Evolutionary conservation across 73 alveolate species (phyloP), one percentile per base, ranked within the genome.

Genomic region (Vitrella brassicaformis): DNA sequence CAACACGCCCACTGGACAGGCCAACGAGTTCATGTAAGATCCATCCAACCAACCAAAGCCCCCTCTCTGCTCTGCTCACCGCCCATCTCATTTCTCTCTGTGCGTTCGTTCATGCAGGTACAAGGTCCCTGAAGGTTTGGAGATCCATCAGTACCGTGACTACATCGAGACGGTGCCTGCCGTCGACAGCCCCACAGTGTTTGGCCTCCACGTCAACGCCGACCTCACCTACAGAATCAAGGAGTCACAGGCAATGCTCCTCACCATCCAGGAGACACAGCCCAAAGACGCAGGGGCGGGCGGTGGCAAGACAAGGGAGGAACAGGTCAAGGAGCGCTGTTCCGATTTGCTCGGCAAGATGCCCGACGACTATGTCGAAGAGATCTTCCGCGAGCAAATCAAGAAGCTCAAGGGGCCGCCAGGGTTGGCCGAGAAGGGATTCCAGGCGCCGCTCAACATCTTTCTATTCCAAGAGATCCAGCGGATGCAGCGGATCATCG

Each of bases 241-340:
- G 88, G 99, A 97, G 90, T 95, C 98, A 26, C 80, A 39, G 56
- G 4, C 56, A 14, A 39, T 39, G 56, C 46, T 39, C 14, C 22
- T 8, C 56, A 39, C 56, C 56, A 39, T 39, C 56, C 56, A 39
- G 89, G 97, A 95, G 82, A 97, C 99, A 30, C 94, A 96, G 84
- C 99, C 99, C 32, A 97, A 97, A 92, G 99, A 97, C 81, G 92
- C 98, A 30, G 98, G 98, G 30, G 96, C 97, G 71, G 94, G 97
- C 31, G 97, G 99, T 28, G 99, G 99, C 31, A 89, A 87, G 83
- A 82, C 98, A 18, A 89, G 96, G 88, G 98, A 93, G 86, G 96
- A 87, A 25, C 95, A 92, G 81, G 95, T 92, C 80, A 86, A 72
- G 80, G 93, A 86, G 29, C 86, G 89, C 90, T 85, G 81, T 85